Conservation (phyloP, 2,329 filamentous ascomycete genomes). For the Fonsecaea pugnacius region DNA sequence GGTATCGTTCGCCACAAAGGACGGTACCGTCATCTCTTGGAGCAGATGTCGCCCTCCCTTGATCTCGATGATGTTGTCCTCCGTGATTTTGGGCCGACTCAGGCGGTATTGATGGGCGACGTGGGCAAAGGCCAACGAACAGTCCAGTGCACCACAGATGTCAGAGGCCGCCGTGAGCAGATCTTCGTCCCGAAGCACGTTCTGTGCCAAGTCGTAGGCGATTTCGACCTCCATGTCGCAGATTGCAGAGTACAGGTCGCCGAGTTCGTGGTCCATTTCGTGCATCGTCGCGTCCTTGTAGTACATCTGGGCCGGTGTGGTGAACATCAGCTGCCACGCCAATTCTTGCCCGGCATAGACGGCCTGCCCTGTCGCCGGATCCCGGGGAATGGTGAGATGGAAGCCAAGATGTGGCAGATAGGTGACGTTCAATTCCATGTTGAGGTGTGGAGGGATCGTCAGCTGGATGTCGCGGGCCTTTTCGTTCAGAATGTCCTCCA, state of each 20-base stretch:
- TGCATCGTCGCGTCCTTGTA: constrained; percentile 85
- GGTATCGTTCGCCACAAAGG: constrained; percentile 83
- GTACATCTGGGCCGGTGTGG: constrained; percentile 71
- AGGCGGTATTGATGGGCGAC: constrained; percentile 77
- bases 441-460: constrained; percentile 62
- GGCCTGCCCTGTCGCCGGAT: constrained; percentile 62
- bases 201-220: constrained; percentile 73
- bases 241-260: constrained; percentile 83
- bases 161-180: constrained; percentile 73
- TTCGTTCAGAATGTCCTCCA: constrained; percentile 72
- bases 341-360: constrained; percentile 68
- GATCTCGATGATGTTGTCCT: constrained; percentile 73
- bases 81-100: constrained; percentile 69
- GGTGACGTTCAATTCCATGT: constrained; percentile 71
- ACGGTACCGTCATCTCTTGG: constrained; percentile 79
- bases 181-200: constrained; percentile 70
- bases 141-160: constrained; percentile 82
- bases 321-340: constrained; percentile 78
- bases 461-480: constrained; percentile 68
- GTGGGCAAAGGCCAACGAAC: constrained; percentile 75
- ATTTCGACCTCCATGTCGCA: constrained; percentile 90
- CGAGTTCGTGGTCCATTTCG: constrained; percentile 78
- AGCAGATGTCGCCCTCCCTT: constrained; percentile 79
- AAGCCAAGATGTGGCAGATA: constrained; percentile 94
- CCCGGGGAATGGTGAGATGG: constrained; percentile 72